These are phyloP conservation scores for Atkinsonella hypoxylon DNA, from an alignment of 2,329 filamentous ascomycete species.

Conservation along the genomic window DNA sequence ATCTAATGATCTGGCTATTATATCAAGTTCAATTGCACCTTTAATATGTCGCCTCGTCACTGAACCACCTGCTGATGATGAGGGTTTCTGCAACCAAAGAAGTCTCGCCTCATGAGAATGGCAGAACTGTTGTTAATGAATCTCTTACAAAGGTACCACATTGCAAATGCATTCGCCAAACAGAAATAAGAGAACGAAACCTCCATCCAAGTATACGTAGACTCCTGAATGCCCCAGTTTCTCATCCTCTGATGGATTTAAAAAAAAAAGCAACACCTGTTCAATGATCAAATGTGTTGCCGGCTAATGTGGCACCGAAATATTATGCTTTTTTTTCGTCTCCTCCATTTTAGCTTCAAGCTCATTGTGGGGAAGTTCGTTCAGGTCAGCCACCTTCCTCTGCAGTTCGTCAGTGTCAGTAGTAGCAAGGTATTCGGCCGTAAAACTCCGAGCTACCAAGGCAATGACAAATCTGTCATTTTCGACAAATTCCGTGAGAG, in stretches of 20 bases:
- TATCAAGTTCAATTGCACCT: no score
- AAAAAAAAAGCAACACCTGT: background rate
- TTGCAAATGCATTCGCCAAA: background rate
- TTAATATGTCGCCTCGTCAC: background rate
- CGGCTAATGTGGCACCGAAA: background rate
- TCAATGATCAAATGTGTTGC: background rate
- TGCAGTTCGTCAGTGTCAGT: constrained; percentile 16
- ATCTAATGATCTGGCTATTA: no score
- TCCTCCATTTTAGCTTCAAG: constrained; percentile 10
- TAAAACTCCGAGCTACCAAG: constrained; percentile 15
- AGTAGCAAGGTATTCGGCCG: constrained; percentile 17
- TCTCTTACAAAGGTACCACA: constrained; percentile 5
- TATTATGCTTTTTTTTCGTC: background rate
- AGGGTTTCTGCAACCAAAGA: background rate
- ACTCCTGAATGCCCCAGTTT: background rate
- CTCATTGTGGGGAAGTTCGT: constrained; percentile 14
- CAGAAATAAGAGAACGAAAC: background rate
- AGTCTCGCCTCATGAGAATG: background rate
- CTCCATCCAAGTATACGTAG: background rate
- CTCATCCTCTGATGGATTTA: background rate
- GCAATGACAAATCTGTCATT: constrained; percentile 21
- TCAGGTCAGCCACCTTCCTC: constrained; percentile 14
- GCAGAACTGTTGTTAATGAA: background rate
- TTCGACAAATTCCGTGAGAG: constrained; percentile 15
- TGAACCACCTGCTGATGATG: background rate